Percentiles rank a stretch among this genome's conserved stretches.
Conservation (phyloP, 2,329 filamentous ascomycete species). For the Nigrograna mackinnonii region DNA sequence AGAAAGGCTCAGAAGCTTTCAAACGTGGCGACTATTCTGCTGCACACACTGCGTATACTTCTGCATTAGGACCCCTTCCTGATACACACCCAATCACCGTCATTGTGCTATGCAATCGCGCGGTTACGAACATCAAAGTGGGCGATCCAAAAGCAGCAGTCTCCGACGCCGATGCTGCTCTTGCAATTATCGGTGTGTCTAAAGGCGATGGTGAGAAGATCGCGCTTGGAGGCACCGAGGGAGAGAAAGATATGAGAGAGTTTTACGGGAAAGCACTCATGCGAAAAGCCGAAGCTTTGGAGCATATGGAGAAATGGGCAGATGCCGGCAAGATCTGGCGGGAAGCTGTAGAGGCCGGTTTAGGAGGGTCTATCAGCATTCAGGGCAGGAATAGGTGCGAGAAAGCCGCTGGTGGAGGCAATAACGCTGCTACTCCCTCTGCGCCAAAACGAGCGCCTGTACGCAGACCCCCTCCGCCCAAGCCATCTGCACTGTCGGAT, state of each 20-base stretch:
- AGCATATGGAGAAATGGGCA: slow-evolving; percentile 91
- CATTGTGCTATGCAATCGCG: slow-evolving; percentile 87
- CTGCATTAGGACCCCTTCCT: slow-evolving; percentile 75
- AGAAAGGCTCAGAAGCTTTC: slow-evolving; percentile 84
- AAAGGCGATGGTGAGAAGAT: slow-evolving; percentile 83
- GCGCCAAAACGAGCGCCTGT: slow-evolving; percentile 25
- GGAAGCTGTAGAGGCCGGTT: slow-evolving; percentile 77
- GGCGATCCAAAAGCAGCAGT: slow-evolving; percentile 90
- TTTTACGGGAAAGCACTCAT: slow-evolving; percentile 92
- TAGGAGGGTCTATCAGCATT: slow-evolving; percentile 82
- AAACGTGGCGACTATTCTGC: slow-evolving; percentile 91
- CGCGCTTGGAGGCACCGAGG: slow-evolving; percentile 62
- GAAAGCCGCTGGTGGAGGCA: slow-evolving; percentile 65
- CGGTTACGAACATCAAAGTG: slow-evolving; percentile 86
- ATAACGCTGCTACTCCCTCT: slow-evolving; percentile 16
- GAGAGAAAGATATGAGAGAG: slow-evolving; percentile 83
- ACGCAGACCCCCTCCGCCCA: slow-evolving; percentile 27
- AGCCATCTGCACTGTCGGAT: slow-evolving; percentile 47
- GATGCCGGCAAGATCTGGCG: slow-evolving; percentile 84
- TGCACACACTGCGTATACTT: slow-evolving; percentile 81
- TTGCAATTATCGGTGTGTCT: slow-evolving; percentile 77
- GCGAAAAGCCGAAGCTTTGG: slow-evolving; percentile 92
- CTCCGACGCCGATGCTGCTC: slow-evolving; percentile 77
- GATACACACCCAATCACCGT: slow-evolving; percentile 80
- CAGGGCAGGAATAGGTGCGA: slow-evolving; percentile 89